Conservation (phyloP, 495 filamentous ascomycete species). For the Xanthoparmelia taractica region DNA sequence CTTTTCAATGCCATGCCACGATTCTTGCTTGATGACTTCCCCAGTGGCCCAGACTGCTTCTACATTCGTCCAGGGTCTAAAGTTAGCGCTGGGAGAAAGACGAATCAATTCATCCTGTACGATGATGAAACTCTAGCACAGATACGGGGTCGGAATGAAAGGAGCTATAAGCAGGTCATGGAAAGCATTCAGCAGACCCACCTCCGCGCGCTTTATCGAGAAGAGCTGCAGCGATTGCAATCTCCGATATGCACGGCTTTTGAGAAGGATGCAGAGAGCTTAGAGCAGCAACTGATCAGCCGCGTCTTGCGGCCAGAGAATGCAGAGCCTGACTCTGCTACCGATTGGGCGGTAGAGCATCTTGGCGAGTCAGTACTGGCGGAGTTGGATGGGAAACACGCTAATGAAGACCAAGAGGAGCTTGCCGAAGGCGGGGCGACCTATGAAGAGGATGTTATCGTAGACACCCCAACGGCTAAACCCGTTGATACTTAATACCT, state of each 20-base stretch:
- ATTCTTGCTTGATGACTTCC: background rate
- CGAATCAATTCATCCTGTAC: background rate
- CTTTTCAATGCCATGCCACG: background rate
- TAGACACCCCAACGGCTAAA: background rate
- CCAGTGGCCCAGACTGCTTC: background rate
- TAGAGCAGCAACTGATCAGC: background rate
- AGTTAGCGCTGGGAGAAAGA: background rate
- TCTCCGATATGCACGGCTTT: background rate
- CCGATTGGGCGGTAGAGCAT: background rate
- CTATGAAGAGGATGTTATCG: background rate
- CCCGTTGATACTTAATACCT: background rate
- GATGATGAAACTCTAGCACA: background rate
- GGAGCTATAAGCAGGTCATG: background rate
- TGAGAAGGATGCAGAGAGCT: background rate
- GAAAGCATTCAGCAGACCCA: background rate
- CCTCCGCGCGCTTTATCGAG: slow-evolving; percentile 1
- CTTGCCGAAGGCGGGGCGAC: background rate
- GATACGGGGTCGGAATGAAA: background rate
- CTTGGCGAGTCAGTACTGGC: background rate
- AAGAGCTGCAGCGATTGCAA: background rate
- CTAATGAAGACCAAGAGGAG: background rate
- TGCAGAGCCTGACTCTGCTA: background rate
- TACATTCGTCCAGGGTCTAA: background rate
- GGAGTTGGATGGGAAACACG: background rate
- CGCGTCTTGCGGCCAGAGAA: slow-evolving; percentile 6